A percentile compares a stretch with the other conserved stretches of the same genome.
phyloP scores from a whole-genome alignment of 179 eudicot genomes.

The Beta macrorhiza region DNA sequence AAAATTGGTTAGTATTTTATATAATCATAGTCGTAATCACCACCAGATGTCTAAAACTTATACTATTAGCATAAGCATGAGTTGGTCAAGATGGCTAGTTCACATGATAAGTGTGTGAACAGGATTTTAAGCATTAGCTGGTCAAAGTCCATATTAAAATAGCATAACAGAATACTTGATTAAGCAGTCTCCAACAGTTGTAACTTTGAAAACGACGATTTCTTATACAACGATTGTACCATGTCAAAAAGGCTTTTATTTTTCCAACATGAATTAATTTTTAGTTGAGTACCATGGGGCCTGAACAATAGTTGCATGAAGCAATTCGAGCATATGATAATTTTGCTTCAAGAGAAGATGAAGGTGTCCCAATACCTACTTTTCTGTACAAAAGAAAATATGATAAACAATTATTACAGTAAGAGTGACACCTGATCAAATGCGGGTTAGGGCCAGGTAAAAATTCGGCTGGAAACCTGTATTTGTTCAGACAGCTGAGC shows the following conservation, averaged over 20 bases:
- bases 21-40: not conserved
- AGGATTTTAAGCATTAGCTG: slow-evolving; percentile 1
- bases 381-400: not conserved
- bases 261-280: not conserved
- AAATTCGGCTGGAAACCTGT: not conserved
- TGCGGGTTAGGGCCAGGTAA: not conserved
- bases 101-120: not conserved
- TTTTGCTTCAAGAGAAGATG: not conserved
- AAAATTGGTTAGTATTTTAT: not conserved
- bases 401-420: not conserved
- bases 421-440: not conserved
- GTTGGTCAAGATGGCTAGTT: not conserved
- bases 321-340: not conserved
- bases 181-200: not conserved
- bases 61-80: too few relatives aligned
- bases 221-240: not conserved
- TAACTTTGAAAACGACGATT: not conserved
- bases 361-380: not conserved
- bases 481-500: not conserved
- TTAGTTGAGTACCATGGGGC: not conserved
- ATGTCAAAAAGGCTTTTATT: not conserved
- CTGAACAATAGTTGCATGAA: not conserved
- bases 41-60: not conserved
- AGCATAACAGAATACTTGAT: not conserved
- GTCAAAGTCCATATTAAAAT: not conserved